Conservation (phyloP, 352 stramenopile genomes). For the Elongisporangium senticosum region DNA sequence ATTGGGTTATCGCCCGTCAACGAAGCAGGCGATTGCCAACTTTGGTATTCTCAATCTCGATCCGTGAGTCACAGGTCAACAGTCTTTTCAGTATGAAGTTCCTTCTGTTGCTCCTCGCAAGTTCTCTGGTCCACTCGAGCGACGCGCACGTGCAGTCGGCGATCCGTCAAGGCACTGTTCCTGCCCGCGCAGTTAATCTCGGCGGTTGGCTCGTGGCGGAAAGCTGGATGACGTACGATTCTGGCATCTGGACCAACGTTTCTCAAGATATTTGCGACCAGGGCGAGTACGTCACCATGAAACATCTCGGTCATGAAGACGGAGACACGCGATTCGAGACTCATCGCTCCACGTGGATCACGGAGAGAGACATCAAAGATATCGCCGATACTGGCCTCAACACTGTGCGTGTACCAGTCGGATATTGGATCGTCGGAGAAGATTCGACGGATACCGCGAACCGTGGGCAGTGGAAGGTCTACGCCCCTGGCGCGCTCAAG, state of each 20-base stretch:
- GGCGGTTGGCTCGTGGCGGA: slow-evolving; percentile 84
- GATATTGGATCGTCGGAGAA: slow-evolving; percentile 70
- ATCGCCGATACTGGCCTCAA: slow-evolving; percentile 61
- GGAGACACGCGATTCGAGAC: slow-evolving; percentile 52
- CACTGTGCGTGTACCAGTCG: slow-evolving; percentile 73
- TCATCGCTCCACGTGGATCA: slow-evolving; percentile 80
- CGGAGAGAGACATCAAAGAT: slow-evolving; percentile 56
- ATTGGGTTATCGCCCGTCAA: background rate
- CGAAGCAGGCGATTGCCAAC: background rate
- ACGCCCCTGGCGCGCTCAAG: slow-evolving; percentile 32
- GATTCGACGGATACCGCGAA: slow-evolving; percentile 39
- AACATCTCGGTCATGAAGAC: slow-evolving; percentile 32
- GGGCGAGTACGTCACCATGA: slow-evolving; percentile 54
- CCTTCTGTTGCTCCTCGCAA: background rate
- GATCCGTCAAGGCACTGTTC: slow-evolving; percentile 17
- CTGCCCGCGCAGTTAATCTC: slow-evolving; percentile 64
- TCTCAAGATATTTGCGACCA: slow-evolving; percentile 37
- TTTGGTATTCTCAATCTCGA: background rate
- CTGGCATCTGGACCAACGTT: slow-evolving; percentile 78
- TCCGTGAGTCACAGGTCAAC: background rate
- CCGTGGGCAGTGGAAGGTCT: slow-evolving; percentile 36
- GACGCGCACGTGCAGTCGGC: slow-evolving; percentile 17
- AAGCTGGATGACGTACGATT: slow-evolving; percentile 80
- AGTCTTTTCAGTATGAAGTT: background rate
- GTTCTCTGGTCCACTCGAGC: background rate